phyloP scores from a whole-genome alignment of 257 asterid species.

The Nicotiana otophora region DNA sequence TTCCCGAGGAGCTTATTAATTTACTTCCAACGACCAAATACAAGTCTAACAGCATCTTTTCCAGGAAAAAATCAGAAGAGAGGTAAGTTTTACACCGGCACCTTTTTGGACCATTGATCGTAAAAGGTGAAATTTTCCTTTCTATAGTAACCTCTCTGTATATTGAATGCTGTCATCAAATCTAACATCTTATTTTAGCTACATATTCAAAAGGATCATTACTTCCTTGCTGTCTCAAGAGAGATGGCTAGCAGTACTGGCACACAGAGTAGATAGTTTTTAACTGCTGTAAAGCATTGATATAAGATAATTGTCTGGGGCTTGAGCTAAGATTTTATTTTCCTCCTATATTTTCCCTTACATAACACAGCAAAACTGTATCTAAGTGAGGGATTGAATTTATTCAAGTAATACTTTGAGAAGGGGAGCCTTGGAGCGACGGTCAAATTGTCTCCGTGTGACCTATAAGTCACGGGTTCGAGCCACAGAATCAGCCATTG shows the following conservation, averaged over 20 bases:
- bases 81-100: slow-evolving; percentile 32
- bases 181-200: neutral
- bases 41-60: slow-evolving; percentile 68
- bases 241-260: neutral
- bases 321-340: neutral
- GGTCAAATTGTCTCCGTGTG: no score
- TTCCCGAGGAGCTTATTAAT: slow-evolving; percentile 63
- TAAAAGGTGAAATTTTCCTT: neutral
- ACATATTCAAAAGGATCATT: neutral
- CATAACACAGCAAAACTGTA: neutral
- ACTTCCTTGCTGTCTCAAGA: neutral
- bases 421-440: no score
- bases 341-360: neutral
- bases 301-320: neutral
- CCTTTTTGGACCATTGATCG: neutral
- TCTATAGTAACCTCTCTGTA: neutral
- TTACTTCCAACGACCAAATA: slow-evolving; percentile 77
- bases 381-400: neutral
- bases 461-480: no score
- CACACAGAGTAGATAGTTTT: neutral
- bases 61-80: slow-evolving; percentile 62
- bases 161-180: neutral
- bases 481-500: no score
- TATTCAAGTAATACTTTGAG: neutral
- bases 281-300: neutral